These are phyloP conservation scores for Iris pallida DNA, from an alignment of 116 monocot genomes.

Conservation along the genomic window DNA sequence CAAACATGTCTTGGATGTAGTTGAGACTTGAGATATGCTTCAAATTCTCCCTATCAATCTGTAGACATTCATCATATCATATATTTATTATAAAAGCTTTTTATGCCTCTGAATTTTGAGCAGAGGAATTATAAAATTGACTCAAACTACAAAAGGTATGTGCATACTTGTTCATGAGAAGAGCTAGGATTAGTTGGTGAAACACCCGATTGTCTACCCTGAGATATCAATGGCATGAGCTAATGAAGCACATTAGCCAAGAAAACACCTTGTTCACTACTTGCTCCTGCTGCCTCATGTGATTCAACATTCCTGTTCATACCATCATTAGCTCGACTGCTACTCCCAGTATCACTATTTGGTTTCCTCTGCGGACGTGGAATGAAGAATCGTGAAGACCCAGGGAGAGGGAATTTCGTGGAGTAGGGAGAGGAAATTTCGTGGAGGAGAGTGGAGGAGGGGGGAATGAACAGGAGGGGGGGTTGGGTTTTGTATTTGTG, in stretches of 20 bases:
- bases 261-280: constrained; percentile 17
- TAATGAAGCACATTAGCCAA: constrained; percentile 20
- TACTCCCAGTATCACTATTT: constrained; percentile 1
- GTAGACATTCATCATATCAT: constrained; percentile 5
- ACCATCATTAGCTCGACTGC: constrained; percentile 15
- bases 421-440: no score
- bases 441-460: no score
- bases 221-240: constrained; percentile 17
- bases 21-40: no score
- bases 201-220: constrained; percentile 1
- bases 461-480: no score
- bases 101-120: background rate
- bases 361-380: constrained; percentile 9
- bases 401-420: no score
- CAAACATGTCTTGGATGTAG: no score
- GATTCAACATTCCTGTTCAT: background rate
- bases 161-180: constrained; percentile 8
- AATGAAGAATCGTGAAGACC: constrained; percentile 10
- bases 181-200: background rate
- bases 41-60: constrained; percentile 10
- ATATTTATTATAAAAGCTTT: background rate
- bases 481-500: no score
- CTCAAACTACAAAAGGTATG: background rate
- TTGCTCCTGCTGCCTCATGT: constrained; percentile 7
- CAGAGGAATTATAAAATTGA: background rate